Base-by-base conservation (phyloP, 257 asterid genomes). In the Scutellaria baicalensis region DNA sequence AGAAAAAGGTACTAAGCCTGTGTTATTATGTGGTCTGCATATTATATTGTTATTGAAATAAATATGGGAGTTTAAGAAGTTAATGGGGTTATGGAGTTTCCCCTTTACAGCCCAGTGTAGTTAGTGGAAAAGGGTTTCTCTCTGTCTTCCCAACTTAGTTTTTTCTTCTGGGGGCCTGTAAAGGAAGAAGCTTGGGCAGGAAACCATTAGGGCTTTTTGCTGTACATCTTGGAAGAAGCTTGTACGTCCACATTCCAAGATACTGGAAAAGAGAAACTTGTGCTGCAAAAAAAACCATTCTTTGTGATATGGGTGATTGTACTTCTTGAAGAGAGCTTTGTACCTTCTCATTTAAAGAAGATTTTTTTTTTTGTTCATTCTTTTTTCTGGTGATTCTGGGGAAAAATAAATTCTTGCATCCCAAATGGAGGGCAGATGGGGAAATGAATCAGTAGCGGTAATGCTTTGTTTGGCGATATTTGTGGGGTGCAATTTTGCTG, bases 391-490 rank as follows among this genome's bases (percentile, higher is more conserved):
- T 72, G 56, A 33, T 54, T 62, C 38, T 67, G 70, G 55, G 71
- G n/a, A 35, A 27, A 8, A 9, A 38, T 10, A 47, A 43, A 6
- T 56, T 52, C 47, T 57, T 64, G 68, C 72, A 23, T 9, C 14
- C 69, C 65, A 70, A 72, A 93, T 87, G 96, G 89, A 74, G 84
- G 77, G 73, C 42, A 59, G 69, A 60, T 57, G 66, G 71, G 80
- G 86, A 58, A 68, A 70, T 74, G 80, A 73, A 55, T 60, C 81
- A 20, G 43, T 68, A 44, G 43, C 66, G 64, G 59, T 75, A 47
- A 44, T 81, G 74, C 49, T 90, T 58, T 82, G 77, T 66, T 72
- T 84, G 85, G 86, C 83, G 48, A 51, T 93, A 1, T 72, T 89
- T 71, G 55, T 81, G 69, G 68, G 77, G 44, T 59, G 77, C 72